Percentiles rank a stretch among this genome's conserved stretches.
phyloP scores from a whole-genome alignment of 768 basidiomycete species.

The Vararia minispora region DNA sequence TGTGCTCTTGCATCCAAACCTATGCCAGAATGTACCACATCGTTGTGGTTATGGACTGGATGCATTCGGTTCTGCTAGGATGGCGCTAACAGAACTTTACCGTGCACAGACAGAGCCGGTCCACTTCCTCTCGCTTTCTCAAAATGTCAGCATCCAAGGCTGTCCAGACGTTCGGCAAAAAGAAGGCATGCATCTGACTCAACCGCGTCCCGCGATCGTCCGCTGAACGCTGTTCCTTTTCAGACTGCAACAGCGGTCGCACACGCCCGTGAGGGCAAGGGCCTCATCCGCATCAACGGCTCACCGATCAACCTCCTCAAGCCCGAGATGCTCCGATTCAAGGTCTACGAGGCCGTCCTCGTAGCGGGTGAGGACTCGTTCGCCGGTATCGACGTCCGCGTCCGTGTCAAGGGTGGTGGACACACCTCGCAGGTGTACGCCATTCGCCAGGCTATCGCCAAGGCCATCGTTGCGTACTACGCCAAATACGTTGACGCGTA shows the following conservation, averaged over 20 bases:
- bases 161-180: constrained; percentile 99
- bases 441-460: constrained; percentile 96
- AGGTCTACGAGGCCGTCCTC: constrained; percentile 96
- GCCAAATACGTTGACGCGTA: constrained; percentile 98
- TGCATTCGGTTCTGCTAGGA: too few species aligned
- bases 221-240: constrained; percentile 7
- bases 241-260: constrained; percentile 98
- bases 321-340: constrained; percentile 93
- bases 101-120: constrained; percentile 14
- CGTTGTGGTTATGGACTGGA: too few species aligned
- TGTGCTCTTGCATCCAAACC: too few species aligned
- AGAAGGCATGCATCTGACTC: constrained; percentile 59
- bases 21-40: too few species aligned
- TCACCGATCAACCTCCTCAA: constrained; percentile 93
- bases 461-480: constrained; percentile 96
- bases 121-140: constrained; percentile 15
- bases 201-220: constrained; percentile 3
- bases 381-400: constrained; percentile 83
- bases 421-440: constrained; percentile 99
- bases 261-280: constrained; percentile 92
- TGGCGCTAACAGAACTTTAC: too few species aligned
- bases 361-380: constrained; percentile 89
- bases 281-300: constrained; percentile 93
- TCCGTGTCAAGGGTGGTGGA: constrained; percentile 98
- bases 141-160: constrained; percentile 78